phyloP scores from a whole-genome alignment of 2,329 filamentous ascomycete species.

The Elsinoe ampelina region DNA sequence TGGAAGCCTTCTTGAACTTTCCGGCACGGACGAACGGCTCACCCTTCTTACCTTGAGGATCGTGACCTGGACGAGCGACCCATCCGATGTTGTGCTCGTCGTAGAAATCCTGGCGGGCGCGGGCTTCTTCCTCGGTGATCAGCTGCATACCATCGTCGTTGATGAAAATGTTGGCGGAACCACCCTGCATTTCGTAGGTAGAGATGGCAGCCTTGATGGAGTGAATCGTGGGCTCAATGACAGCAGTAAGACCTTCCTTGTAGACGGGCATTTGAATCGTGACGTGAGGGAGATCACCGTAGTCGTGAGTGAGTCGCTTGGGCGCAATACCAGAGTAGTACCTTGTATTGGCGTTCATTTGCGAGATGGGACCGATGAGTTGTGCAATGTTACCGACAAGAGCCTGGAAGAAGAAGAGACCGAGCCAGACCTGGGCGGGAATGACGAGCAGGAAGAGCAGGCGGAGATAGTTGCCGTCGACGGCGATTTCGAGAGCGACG shows the following conservation, averaged over 20 bases:
- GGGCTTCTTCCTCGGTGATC: conserved; percentile 39
- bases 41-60: conserved; percentile 43
- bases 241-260: conserved; percentile 33
- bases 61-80: conserved; percentile 41
- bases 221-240: conserved; percentile 31
- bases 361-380: conserved; percentile 35
- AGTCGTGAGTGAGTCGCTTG: conserved; percentile 30
- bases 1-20: conserved; percentile 65
- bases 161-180: conserved; percentile 57
- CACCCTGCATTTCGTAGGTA: conserved; percentile 47
- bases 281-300: conserved; percentile 36
- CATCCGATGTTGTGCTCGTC: conserved; percentile 43
- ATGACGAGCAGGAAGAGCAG: conserved; percentile 44
- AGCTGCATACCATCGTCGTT: conserved; percentile 62
- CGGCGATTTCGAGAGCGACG: conserved; percentile 45
- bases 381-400: conserved; percentile 34
- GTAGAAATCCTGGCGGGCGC: conserved; percentile 39
- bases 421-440: conserved; percentile 51
- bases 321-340: conserved; percentile 37
- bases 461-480: conserved; percentile 47
- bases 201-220: conserved; percentile 38
- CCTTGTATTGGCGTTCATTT: conserved; percentile 37
- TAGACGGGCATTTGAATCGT: conserved; percentile 45
- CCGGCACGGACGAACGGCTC: conserved; percentile 47
- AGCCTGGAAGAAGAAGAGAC: conserved; percentile 44